A percentile compares a stretch with the other conserved stretches of the same genome.
Conservation (phyloP, 306 rosid genomes). For the Prunus dulcis region DNA sequence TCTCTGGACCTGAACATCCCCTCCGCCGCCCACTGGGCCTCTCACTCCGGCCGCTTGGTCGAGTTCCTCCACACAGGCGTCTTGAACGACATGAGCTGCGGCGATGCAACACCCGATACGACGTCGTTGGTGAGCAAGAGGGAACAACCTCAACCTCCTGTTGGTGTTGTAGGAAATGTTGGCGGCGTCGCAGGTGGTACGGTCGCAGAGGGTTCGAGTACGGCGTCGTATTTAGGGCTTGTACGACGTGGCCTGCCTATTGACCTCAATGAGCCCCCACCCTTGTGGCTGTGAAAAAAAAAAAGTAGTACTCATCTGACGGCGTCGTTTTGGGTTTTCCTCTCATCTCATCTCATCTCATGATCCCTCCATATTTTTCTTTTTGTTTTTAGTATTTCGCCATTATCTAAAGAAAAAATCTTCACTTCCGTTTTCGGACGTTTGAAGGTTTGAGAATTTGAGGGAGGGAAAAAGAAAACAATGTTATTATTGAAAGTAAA, state of each 20-base stretch:
- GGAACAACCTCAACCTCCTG: neutral
- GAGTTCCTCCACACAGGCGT: slow-evolving; percentile 64
- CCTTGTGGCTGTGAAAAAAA: slow-evolving; percentile 63
- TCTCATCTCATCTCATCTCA: neutral
- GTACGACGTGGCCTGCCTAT: slow-evolving; percentile 78
- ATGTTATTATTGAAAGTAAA: neutral
- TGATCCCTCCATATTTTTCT: neutral
- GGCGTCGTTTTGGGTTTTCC: neutral
- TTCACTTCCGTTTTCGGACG: neutral
- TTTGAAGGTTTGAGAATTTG: neutral
- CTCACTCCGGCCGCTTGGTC: slow-evolving; percentile 44
- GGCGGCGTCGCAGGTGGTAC: neutral
- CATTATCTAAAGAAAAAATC: slow-evolving; percentile 1
- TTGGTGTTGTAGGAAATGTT: neutral
- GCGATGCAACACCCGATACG: neutral
- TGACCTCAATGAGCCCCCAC: slow-evolving; percentile 94
- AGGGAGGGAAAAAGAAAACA: neutral
- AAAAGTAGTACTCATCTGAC: neutral
- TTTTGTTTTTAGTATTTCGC: neutral
- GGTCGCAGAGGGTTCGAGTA: slow-evolving; percentile 17
- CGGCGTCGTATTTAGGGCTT: slow-evolving; percentile 66
- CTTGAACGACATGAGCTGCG: slow-evolving; percentile 29
- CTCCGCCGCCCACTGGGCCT: slow-evolving; percentile 37
- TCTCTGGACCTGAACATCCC: slow-evolving; percentile 68
- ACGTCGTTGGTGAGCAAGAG: neutral